Percentiles rank a stretch among this genome's conserved stretches.
These are phyloP conservation scores for Musa itinerans DNA, from an alignment of 176 grass and related monocot species.

Conservation along the genomic window DNA sequence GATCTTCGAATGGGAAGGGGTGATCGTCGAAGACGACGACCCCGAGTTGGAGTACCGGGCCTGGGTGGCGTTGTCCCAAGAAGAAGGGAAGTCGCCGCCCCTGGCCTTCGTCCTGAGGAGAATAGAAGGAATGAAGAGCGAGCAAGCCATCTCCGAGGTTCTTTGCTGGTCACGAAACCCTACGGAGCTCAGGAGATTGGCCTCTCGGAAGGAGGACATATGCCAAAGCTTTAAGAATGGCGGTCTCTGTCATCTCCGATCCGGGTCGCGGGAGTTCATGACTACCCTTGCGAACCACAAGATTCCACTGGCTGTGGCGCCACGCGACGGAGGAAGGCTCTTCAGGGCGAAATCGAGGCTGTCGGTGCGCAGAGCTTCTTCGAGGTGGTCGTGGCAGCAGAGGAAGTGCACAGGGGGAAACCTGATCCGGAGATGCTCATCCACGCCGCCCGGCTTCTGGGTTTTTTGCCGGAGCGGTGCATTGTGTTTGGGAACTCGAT, in stretches of 20 bases:
- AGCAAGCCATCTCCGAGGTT: constrained; percentile 84
- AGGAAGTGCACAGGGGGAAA: constrained; percentile 77
- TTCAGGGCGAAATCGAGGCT: constrained; percentile 66
- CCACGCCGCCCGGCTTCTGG: constrained; percentile 64
- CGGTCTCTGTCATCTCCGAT: constrained; percentile 48
- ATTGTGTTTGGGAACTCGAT: constrained; percentile 93
- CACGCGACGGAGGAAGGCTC: constrained; percentile 48
- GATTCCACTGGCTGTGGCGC: constrained; percentile 73
- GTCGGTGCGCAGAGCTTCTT: constrained; percentile 49
- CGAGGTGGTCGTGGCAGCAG: constrained; percentile 44
- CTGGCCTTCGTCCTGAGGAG: constrained; percentile 44
- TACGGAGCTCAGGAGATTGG: constrained; percentile 44
- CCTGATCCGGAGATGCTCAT: constrained; percentile 91
- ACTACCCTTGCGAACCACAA: constrained; percentile 72
- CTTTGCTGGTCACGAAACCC: constrained; percentile 86
- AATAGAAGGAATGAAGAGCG: constrained; percentile 81
- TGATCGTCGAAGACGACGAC: constrained; percentile 67
- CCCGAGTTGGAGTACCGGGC: constrained; percentile 50
- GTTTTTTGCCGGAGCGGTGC: constrained; percentile 72
- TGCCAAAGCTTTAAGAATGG: constrained; percentile 33
- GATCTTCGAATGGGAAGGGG: constrained; percentile 94
- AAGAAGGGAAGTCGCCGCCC: constrained; percentile 76
- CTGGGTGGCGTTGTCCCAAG: constrained; percentile 54
- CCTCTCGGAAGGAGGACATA: constrained; percentile 70
- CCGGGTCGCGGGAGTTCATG: constrained; percentile 75